Conservation (phyloP, 805 yeast genomes). For the Zygosaccharomyces siamensis region DNA sequence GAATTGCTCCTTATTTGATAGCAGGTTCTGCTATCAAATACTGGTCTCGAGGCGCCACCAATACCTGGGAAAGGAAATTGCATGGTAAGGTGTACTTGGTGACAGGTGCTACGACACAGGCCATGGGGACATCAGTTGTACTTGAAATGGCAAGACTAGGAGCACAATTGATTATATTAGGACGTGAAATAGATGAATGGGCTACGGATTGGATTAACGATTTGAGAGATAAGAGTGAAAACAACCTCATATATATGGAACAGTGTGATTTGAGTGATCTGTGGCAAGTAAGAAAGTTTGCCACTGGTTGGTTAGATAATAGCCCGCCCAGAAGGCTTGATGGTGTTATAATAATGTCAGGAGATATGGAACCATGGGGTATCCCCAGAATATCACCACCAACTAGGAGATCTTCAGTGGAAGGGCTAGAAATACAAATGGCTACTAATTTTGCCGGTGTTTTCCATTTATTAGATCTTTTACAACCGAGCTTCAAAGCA, state of each 20-base stretch:
- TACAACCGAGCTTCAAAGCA: slow-evolving; percentile 77
- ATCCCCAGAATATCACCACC: slow-evolving; percentile 24
- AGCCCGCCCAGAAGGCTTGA: slow-evolving; percentile 87
- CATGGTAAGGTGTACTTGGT: slow-evolving; percentile 83
- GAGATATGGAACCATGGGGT: slow-evolving; percentile 70
- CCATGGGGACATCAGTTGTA: slow-evolving; percentile 75
- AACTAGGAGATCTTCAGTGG: slow-evolving; percentile 60
- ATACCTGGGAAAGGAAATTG: slow-evolving; percentile 88
- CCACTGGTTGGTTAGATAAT: slow-evolving; percentile 90
- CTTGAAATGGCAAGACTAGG: slow-evolving; percentile 73
- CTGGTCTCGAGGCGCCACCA: slow-evolving; percentile 72
- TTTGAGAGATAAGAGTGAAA: slow-evolving; percentile 62
- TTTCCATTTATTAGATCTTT: slow-evolving; percentile 69
- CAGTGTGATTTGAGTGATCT: slow-evolving; percentile 75
- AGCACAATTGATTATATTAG: slow-evolving; percentile 77
- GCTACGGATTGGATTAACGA: slow-evolving; percentile 73
- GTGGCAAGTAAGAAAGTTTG: slow-evolving; percentile 77
- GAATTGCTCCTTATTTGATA: slow-evolving; percentile 52
- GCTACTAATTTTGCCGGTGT: slow-evolving; percentile 80
- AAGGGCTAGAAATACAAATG: slow-evolving; percentile 83
- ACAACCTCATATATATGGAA: slow-evolving; percentile 83
- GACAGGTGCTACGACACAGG: slow-evolving; percentile 88
- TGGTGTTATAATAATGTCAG: slow-evolving; percentile 85
- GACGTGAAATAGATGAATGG: slow-evolving; percentile 69
- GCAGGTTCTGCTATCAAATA: slow-evolving; percentile 51